Evolutionary conservation across 257 asterid genomes (phyloP).

Genomic region (Petunia axillaris): DNA sequence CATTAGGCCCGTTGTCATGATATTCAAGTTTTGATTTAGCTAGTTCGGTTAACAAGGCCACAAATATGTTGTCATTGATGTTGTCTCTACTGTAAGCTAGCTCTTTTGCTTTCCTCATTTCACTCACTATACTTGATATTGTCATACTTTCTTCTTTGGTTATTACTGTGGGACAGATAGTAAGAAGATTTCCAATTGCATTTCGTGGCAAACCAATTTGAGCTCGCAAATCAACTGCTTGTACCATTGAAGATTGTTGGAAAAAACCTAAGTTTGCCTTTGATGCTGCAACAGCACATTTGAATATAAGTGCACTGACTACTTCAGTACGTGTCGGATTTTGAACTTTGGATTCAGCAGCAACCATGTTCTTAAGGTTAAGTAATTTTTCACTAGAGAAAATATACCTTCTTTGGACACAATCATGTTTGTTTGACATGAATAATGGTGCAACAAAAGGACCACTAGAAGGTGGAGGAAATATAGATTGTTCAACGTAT

Average conservation of each 20-base stretch:
- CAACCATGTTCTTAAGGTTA: not conserved
- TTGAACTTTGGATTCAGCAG: not conserved
- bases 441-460: not conserved
- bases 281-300: not conserved
- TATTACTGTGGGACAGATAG: not conserved
- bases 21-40: not conserved
- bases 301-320: conserved; percentile 15
- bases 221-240: not conserved
- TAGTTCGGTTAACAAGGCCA: not conserved
- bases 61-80: not conserved
- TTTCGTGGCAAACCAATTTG: not conserved
- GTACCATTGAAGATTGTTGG: not conserved
- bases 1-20: not conserved
- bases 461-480: not conserved
- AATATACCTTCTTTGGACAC: not conserved
- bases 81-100: not conserved
- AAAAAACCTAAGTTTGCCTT: not conserved
- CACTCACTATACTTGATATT: not conserved
- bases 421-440: not conserved
- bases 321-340: conserved; percentile 24
- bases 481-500: not conserved
- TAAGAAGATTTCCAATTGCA: not conserved
- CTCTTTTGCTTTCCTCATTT: conserved; percentile 10
- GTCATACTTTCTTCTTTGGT: not conserved
- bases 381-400: not conserved